Base-by-base conservation (phyloP, 2,329 filamentous ascomycete species). In the Paradendryphiella salina region DNA sequence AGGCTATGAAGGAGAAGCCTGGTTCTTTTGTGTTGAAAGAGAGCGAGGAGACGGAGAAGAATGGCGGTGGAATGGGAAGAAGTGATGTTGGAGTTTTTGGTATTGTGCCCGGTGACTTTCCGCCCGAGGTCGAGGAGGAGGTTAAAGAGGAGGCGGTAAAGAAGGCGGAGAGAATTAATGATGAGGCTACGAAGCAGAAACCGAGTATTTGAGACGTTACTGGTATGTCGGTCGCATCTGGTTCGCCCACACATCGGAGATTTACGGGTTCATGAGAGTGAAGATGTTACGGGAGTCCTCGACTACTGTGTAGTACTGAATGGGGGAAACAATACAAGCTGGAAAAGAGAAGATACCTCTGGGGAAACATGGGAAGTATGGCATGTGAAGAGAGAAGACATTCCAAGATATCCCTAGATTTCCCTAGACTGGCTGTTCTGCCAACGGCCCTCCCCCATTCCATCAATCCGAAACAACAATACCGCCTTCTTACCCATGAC, bases 11-110 rank as follows among this genome's bases (percentile, higher is more conserved):
- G 42, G 70, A 72, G 57, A 79, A 73, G 10, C 63, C 59, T 44
- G 64, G 64, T 28, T 62, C 45, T 74, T 72, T 42, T 62, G 46
- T 66, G 17, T 39, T 73, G 74, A 69, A 61, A 45, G 80, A 86
- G 67, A 79, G 79, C 64, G 75, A 79, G 36, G 69, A 72, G 60
- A 83, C 79, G 6, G 71, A 70, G 50, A 69, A 69, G 50, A 69
- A 65, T 6, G 73, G 73, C 1, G 80, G 81, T 4, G 81, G 80
- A 1, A 74, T 83, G 70, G 80, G 80, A 4, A 74, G 73, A 64
- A 82, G 80, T 59, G 68, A 69, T 23, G 71, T 76, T 36, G 71
- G 74, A 1, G 35, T 70, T 2, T 67, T 67, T 54, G 60, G 57
- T 3, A 52, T 63, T 5, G 41, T 56, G 5, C 50, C 55, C 4